phyloP scores from a whole-genome alignment of 352 stramenopile genomes.

The Sclerospora graminicola region DNA sequence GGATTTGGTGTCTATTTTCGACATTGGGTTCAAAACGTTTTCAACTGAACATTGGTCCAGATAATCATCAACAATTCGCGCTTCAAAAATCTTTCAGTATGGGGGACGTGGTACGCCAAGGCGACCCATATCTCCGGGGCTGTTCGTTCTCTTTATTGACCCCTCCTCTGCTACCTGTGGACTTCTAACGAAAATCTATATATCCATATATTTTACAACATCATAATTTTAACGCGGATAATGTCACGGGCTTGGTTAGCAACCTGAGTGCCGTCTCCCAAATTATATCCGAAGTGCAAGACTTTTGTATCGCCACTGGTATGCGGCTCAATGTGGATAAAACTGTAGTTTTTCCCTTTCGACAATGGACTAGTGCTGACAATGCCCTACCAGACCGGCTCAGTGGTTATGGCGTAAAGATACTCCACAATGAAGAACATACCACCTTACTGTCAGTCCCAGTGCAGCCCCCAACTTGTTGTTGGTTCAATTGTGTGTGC shows the following conservation, averaged over 20 bases:
- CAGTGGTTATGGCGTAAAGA: neutral
- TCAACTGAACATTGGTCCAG: too few species aligned
- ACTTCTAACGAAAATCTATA: neutral
- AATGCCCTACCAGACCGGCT: neutral
- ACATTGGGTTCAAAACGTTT: neutral
- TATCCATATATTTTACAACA: neutral
- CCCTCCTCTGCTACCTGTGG: neutral
- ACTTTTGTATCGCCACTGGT: neutral
- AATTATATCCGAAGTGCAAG: neutral
- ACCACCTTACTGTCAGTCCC: neutral
- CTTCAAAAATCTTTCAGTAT: too few species aligned
- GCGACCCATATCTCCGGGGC: too few species aligned
- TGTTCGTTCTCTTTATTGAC: too few species aligned
- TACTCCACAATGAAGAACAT: neutral
- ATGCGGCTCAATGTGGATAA: too few species aligned
- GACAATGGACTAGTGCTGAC: neutral
- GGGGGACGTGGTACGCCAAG: too few species aligned
- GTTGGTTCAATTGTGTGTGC: neutral
- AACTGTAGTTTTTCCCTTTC: neutral
- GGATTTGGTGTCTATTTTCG: neutral
- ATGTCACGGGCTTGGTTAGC: neutral
- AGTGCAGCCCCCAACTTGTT: too few species aligned
- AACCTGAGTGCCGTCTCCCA: neutral
- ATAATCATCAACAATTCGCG: too few species aligned
- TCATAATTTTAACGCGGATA: neutral